Base-by-base conservation (phyloP, 345 rosid genomes). In the Melaleuca quinquenervia region DNA sequence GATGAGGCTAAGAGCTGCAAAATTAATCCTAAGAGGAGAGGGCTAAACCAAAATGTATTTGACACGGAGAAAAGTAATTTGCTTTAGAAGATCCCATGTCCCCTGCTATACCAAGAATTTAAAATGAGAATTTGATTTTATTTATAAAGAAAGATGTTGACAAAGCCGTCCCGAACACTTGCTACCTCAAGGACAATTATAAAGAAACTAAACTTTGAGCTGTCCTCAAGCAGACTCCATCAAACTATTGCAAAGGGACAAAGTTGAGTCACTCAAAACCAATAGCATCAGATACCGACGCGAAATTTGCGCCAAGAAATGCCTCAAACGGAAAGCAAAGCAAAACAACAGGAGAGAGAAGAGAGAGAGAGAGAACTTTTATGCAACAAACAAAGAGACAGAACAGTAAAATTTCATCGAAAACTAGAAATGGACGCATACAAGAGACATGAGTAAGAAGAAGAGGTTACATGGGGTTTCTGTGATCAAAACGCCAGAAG, bases 401-500 rank as follows among this genome's bases (percentile, higher is more conserved):
- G 64, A 54, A 85, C 78, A 70, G 78, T 32, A 51, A 12, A 55
- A 84, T 45, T n/a, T 52, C 58, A 18, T 24, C 55, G 52, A 10
- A 51, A 58, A 32, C 86, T 84, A 26, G 52, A 84, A 55, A 55
- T 45, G 52, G n/a, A 26, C 50, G 51, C 55, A 80, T 10, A 14
- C 58, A 41, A 7, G 82, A 27, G 36, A 50, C 44, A 32, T 41
- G 44, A 48, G 18, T 36, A 53, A 83, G 51, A 29, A 8, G 52
- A 44, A 26, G 52, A 84, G 86, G 88, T 91, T 89, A 97, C 99
- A 94, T 93, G 90, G 95, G 89, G 88, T 94, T 94, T 87, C 89
- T 87, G 58, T 91, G 92, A 91, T 95, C 94, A 88, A 91, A 91
- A 84, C 95, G 48, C 99, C 99, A 97, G 70, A 94, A 93, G 64